Conservation (phyloP, 345 rosid genomes). For the Eucalyptus albens region DNA sequence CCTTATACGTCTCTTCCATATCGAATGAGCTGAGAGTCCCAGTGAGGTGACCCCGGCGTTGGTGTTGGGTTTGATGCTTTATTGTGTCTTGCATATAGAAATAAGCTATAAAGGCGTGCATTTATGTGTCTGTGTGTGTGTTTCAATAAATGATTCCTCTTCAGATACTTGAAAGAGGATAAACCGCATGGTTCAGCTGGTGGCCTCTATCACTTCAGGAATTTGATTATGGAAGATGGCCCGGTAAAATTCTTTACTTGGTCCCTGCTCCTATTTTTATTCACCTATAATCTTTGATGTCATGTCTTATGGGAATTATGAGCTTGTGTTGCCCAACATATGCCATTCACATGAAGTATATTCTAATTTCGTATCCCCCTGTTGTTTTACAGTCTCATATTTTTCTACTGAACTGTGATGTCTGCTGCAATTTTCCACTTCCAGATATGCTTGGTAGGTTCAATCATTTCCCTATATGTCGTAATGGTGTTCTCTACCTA, state of each 20-base stretch:
- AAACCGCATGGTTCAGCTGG: constrained; percentile 89
- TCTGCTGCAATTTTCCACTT: constrained; percentile 84
- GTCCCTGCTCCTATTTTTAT: neutral
- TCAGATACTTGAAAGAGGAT: constrained; percentile 73
- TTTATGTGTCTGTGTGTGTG: neutral
- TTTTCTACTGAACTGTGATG: constrained; percentile 68
- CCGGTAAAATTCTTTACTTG: constrained; percentile 23
- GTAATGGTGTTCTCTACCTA: neutral
- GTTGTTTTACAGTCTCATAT: constrained; percentile 48
- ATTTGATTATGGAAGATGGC: constrained; percentile 62
- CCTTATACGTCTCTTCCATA: constrained; percentile 65
- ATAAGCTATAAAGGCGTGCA: neutral
- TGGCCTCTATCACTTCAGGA: constrained; percentile 62
- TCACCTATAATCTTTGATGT: neutral
- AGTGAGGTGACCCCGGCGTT: constrained; percentile 36
- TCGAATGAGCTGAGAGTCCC: constrained; percentile 73
- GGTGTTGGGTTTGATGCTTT: neutral
- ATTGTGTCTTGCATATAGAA: neutral
- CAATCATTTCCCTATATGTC: neutral
- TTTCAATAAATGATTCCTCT: neutral
- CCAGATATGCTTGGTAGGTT: constrained; percentile 55
- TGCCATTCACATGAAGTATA: neutral
- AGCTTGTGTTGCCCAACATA: neutral
- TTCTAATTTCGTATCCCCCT: neutral
- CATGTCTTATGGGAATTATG: neutral